Percentiles rank a stretch among this genome's conserved stretches.
Evolutionary conservation across 805 yeast species (phyloP).

Genomic region (Candida germanica): DNA sequence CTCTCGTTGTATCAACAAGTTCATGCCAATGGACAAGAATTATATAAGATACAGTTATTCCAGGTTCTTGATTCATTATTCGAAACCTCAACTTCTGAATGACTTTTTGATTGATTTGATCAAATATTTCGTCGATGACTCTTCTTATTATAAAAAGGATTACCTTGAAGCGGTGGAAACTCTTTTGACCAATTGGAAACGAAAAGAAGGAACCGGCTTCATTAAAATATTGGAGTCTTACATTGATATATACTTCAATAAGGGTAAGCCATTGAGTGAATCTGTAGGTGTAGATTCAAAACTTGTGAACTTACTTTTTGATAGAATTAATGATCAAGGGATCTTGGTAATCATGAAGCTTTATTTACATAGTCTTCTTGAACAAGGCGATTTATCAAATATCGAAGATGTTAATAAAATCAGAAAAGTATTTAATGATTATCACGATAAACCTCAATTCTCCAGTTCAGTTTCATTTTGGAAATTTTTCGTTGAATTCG

Average conservation of each 20-base stretch:
- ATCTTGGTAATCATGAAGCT: conserved; percentile 36
- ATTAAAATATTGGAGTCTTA: conserved; percentile 5
- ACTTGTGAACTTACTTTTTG: conserved; percentile 3
- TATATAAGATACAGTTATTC: conserved; percentile 24
- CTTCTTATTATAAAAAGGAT: conserved; percentile 15
- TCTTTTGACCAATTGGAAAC: conserved; percentile 9
- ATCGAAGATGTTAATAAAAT: conserved; percentile 11
- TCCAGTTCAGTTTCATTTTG: conserved; percentile 50
- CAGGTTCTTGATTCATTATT: conserved; percentile 18
- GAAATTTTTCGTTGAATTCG: conserved; percentile 54
- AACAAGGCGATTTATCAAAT: conserved; percentile 23
- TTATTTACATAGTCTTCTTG: conserved; percentile 25
- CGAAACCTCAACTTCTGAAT: conserved; percentile 18
- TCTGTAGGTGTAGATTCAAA: not conserved
- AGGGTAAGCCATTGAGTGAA: conserved; percentile 7
- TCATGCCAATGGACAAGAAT: conserved; percentile 31
- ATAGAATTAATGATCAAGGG: conserved; percentile 38
- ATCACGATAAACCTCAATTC: conserved; percentile 27
- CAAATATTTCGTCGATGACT: conserved; percentile 22
- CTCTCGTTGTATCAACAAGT: conserved; percentile 45
- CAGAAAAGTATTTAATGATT: conserved; percentile 25
- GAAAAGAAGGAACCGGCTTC: not conserved
- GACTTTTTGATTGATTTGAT: conserved; percentile 27
- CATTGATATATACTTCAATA: conserved; percentile 4
- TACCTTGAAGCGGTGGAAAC: conserved; percentile 9